Evolutionary conservation across 805 yeast species (phyloP).

Genomic region (Metschnikowia shivogae): DNA sequence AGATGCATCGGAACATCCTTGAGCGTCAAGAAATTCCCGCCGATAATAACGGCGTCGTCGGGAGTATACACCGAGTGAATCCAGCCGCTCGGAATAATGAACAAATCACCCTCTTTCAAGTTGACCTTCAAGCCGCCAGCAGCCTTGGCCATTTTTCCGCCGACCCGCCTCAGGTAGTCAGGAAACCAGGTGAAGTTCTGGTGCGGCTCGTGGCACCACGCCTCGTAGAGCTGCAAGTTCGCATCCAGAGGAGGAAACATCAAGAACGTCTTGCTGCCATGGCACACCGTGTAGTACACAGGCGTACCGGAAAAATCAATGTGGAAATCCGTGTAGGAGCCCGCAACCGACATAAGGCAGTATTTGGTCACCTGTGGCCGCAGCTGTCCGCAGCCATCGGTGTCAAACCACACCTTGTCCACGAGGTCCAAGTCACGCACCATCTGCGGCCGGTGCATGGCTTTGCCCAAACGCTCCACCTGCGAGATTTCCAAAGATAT

Average conservation of each 20-base stretch:
- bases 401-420: slow-evolving; percentile 54
- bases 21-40: slow-evolving; percentile 80
- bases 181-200: slow-evolving; percentile 67
- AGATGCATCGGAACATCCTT: slow-evolving; percentile 62
- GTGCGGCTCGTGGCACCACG: slow-evolving; percentile 67
- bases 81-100: slow-evolving; percentile 90
- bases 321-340: slow-evolving; percentile 86
- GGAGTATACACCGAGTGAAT: slow-evolving; percentile 89
- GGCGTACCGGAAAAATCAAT: slow-evolving; percentile 91
- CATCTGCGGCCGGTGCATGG: slow-evolving; percentile 58
- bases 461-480: slow-evolving; percentile 41
- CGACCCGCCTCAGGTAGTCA: slow-evolving; percentile 36
- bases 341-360: slow-evolving; percentile 78
- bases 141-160: slow-evolving; percentile 28
- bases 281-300: slow-evolving; percentile 77
- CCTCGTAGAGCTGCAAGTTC: slow-evolving; percentile 57
- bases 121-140: slow-evolving; percentile 50
- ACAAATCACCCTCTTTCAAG: slow-evolving; percentile 61
- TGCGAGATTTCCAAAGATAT: slow-evolving; percentile 75
- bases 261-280: slow-evolving; percentile 72
- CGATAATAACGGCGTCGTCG: slow-evolving; percentile 72
- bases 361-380: slow-evolving; percentile 69
- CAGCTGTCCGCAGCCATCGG: slow-evolving; percentile 19
- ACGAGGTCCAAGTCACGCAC: slow-evolving; percentile 69
- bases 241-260: slow-evolving; percentile 71